Conservation (phyloP, 2,329 filamentous ascomycete genomes). For the Colletotrichum karsti region DNA sequence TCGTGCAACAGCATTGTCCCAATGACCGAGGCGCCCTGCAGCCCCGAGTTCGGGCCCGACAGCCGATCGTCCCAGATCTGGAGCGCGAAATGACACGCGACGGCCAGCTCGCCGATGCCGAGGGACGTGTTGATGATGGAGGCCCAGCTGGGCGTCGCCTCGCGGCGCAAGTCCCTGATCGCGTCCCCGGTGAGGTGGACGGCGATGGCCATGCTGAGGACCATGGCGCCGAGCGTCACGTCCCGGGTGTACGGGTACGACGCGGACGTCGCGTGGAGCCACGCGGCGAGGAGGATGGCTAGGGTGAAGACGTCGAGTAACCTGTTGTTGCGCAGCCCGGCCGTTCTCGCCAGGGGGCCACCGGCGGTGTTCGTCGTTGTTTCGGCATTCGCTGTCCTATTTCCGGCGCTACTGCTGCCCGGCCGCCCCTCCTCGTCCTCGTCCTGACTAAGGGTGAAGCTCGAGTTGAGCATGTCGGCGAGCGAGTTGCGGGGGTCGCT, state of each 20-base stretch:
- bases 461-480: conserved; percentile 53
- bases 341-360: not conserved
- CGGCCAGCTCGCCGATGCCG: conserved; percentile 26
- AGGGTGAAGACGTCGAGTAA: conserved; percentile 28
- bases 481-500: conserved; percentile 53
- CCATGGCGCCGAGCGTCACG: conserved; percentile 30
- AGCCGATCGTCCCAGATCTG: conserved; percentile 21
- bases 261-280: conserved; percentile 26
- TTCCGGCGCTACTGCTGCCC: not conserved
- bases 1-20: conserved; percentile 26
- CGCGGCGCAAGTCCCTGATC: conserved; percentile 17
- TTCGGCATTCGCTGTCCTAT: not conserved
- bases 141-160: conserved; percentile 13
- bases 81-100: conserved; percentile 22
- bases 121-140: conserved; percentile 21
- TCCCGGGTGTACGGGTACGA: conserved; percentile 26
- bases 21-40: conserved; percentile 24
- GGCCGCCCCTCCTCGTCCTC: conserved; percentile 22
- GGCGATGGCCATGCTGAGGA: conserved; percentile 23
- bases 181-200: conserved; percentile 25
- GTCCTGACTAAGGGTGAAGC: conserved; percentile 50
- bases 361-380: not conserved
- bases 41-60: not conserved
- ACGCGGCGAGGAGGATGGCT: conserved; percentile 17
- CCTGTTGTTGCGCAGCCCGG: conserved; percentile 22